Evolutionary conservation across 2,329 filamentous ascomycete genomes (phyloP).

Genomic region (Orbilia ellipsospora): DNA sequence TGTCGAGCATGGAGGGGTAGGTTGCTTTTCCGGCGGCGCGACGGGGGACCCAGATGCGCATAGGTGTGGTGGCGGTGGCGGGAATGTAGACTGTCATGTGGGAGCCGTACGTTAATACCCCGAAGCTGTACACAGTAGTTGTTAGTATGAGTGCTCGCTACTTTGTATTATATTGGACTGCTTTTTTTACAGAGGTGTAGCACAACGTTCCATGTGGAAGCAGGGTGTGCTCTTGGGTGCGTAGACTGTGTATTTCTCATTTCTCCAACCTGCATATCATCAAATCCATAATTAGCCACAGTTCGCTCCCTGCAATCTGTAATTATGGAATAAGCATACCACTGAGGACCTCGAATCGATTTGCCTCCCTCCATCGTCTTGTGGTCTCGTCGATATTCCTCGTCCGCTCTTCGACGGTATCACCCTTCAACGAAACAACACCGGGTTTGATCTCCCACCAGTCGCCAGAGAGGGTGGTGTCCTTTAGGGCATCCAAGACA

Average conservation of each 20-base stretch:
- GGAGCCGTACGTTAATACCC: constrained; percentile 55
- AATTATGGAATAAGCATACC: too few relatives aligned
- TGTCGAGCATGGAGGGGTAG: constrained; percentile 92
- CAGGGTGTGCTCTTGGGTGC: constrained; percentile 71
- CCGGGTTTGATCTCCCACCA: constrained; percentile 65
- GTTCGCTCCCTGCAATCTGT: too few relatives aligned
- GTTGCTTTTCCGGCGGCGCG: constrained; percentile 82
- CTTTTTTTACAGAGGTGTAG: constrained; percentile 74
- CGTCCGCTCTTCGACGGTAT: constrained; percentile 73
- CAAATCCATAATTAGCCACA: not conserved
- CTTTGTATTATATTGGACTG: too few relatives aligned
- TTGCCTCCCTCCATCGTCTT: constrained; percentile 74
- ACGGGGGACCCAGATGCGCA: constrained; percentile 86
- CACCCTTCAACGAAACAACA: constrained; percentile 53
- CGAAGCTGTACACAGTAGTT: constrained; percentile 15
- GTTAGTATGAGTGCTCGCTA: not conserved
- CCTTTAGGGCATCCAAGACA: constrained; percentile 75
- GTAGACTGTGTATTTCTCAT: constrained; percentile 84
- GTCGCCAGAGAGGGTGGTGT: constrained; percentile 79
- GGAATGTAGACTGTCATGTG: constrained; percentile 81
- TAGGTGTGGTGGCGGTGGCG: constrained; percentile 63
- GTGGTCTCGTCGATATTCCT: constrained; percentile 69
- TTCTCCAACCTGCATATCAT: constrained; percentile 73
- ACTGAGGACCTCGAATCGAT: constrained; percentile 73
- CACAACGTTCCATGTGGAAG: constrained; percentile 81